phyloP scores from a whole-genome alignment of 2,329 filamentous ascomycete genomes.

The Fusarium brevicatenulatum region DNA sequence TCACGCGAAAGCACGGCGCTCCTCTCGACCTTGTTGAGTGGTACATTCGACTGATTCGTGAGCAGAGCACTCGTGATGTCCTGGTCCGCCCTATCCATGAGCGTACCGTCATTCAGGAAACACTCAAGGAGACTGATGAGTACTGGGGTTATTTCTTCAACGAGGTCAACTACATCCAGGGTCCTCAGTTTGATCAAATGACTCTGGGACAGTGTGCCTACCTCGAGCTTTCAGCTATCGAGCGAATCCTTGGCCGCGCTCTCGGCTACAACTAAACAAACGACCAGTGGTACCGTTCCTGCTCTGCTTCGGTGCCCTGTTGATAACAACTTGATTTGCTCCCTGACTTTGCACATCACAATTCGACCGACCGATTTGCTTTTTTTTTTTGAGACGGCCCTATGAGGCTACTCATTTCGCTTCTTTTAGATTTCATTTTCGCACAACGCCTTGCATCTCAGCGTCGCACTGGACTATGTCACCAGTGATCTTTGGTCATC shows the following conservation, averaged over 20 bases:
- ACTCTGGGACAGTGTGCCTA: constrained; percentile 58
- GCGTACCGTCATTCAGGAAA: constrained; percentile 52
- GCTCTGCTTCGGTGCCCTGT: background rate
- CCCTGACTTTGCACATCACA: background rate
- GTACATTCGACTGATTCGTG: constrained; percentile 66
- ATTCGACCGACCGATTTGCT: background rate
- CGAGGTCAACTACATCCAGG: constrained; percentile 56
- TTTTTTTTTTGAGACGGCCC: background rate
- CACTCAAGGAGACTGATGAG: constrained; percentile 49
- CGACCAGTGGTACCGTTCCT: background rate
- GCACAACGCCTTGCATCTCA: background rate
- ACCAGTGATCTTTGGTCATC: constrained; percentile 1
- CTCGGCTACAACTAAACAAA: constrained; percentile 35
- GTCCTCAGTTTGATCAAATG: constrained; percentile 57
- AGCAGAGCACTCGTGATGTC: constrained; percentile 59
- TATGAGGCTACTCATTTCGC: background rate
- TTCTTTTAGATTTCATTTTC: constrained; percentile 14
- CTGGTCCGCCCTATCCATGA: constrained; percentile 54
- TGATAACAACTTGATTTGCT: background rate
- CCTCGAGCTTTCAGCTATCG: constrained; percentile 61
- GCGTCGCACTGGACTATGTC: background rate
- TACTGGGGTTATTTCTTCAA: constrained; percentile 66
- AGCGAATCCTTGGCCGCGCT: constrained; percentile 59
- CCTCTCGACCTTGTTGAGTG: constrained; percentile 67
- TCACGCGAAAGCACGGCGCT: constrained; percentile 59